These are phyloP conservation scores for Clarireedia paspali DNA, from an alignment of 2,329 filamentous ascomycete genomes.

Conservation along the genomic window DNA sequence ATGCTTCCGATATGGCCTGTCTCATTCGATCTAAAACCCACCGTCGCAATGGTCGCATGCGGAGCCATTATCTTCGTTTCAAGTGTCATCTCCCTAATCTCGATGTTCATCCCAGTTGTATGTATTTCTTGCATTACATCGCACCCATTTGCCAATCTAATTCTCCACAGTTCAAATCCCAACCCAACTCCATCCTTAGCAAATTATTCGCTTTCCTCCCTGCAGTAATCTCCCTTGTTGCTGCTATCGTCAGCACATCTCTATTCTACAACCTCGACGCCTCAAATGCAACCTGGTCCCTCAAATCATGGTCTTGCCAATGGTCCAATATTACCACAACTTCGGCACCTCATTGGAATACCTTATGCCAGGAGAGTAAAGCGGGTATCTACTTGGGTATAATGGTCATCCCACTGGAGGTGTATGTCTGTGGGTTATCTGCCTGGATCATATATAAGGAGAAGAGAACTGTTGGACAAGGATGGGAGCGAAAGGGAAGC, in stretches of 20 bases:
- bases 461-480: constrained; percentile 30
- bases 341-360: constrained; percentile 45
- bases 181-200: constrained; percentile 23
- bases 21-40: constrained; percentile 49
- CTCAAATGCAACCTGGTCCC: constrained; percentile 43
- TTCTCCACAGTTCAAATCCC: not conserved
- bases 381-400: constrained; percentile 47
- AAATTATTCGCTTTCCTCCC: constrained; percentile 28
- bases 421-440: constrained; percentile 37
- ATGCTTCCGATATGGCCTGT: constrained; percentile 50
- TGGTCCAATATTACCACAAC: constrained; percentile 48
- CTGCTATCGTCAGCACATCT: constrained; percentile 44
- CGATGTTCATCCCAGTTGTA: constrained; percentile 43
- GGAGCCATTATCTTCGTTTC: constrained; percentile 42
- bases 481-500: constrained; percentile 25
- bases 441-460: constrained; percentile 39
- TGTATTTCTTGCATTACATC: constrained; percentile 25
- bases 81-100: constrained; percentile 41
- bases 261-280: constrained; percentile 51
- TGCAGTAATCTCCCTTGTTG: constrained; percentile 37
- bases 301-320: constrained; percentile 57
- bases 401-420: constrained; percentile 49
- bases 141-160: not conserved
- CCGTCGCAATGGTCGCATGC: constrained; percentile 45
- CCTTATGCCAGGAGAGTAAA: constrained; percentile 48